These are phyloP conservation scores for Filobasidium floriforme DNA, from an alignment of 768 basidiomycete species.

Conservation along the genomic window DNA sequence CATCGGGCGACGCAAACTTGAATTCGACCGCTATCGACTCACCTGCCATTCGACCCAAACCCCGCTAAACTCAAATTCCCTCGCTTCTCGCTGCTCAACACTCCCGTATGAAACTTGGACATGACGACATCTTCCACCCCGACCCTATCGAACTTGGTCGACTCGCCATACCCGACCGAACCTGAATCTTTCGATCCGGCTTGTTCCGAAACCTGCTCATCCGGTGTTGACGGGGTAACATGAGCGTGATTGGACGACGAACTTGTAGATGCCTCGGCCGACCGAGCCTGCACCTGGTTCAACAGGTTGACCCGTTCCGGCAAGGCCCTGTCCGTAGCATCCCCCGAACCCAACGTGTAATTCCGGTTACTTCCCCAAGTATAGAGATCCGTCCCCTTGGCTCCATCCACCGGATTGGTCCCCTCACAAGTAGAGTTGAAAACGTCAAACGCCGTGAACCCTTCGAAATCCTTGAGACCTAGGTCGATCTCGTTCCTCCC, in stretches of 20 bases:
- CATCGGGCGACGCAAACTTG: neutral
- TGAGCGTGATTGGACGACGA: slow-evolving; percentile 28
- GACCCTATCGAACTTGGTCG: slow-evolving; percentile 56
- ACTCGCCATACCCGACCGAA: neutral
- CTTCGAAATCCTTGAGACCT: slow-evolving; percentile 71
- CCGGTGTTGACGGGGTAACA: neutral
- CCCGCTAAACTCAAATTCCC: slow-evolving; percentile 79
- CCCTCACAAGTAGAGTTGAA: slow-evolving; percentile 79
- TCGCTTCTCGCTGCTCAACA: slow-evolving; percentile 65
- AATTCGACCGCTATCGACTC: slow-evolving; percentile 29
- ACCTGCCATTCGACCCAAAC: slow-evolving; percentile 80
- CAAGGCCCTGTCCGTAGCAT: slow-evolving; percentile 64
- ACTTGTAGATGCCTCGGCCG: slow-evolving; percentile 31
- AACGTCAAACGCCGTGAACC: slow-evolving; percentile 79
- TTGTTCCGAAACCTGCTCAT: slow-evolving; percentile 33
- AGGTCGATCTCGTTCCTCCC: slow-evolving; percentile 66
- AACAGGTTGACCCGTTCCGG: slow-evolving; percentile 68
- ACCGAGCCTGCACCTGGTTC: slow-evolving; percentile 41
- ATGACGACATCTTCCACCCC: slow-evolving; percentile 63
- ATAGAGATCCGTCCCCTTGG: slow-evolving; percentile 56
- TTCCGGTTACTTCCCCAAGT: slow-evolving; percentile 88
- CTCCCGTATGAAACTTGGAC: slow-evolving; percentile 78
- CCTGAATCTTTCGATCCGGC: slow-evolving; percentile 9
- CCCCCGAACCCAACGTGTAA: slow-evolving; percentile 76
- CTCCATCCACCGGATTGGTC: slow-evolving; percentile 45